Evolutionary conservation across 352 stramenopile genomes (phyloP), one percentile per base, ranked within the genome.

Genomic region (Phytophthora europaea): DNA sequence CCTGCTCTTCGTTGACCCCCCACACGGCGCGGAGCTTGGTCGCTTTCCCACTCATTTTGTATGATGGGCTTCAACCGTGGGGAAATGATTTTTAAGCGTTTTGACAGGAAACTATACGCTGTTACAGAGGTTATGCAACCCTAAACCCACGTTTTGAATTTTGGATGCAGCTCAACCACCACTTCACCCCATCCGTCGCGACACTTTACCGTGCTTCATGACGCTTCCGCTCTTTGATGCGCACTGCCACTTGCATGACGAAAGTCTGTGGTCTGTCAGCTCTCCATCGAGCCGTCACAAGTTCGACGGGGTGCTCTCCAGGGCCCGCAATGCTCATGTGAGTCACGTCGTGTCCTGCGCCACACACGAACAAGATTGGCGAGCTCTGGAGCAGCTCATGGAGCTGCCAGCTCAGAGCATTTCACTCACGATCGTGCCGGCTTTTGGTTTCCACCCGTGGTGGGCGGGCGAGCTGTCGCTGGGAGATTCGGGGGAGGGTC

Each of bases 391-490:
- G 58, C 63, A 69, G n/a, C 64, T 92, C 3, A 52, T 90, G 23
- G 31, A 53, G 26, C 36, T 59, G n/a, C 61, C 67, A 9, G 31
- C 34, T 5, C 2, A 62, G 5, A 51, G 61, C 3, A 61, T 31
- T 16, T 22, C 13, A 0, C 26, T 85, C 12, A 59, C 63, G 4
- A 82, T 94, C 47, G 58, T 92, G 33, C 78, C 85, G 22, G 71
- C 73, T 16, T 96, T 96, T 67, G 89, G 89, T 0, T 55, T 96
- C 0, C 89, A 96, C 79, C 89, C 89, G 12, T 96, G 89, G 89
- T 96, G 84, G 84, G 82, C 82, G 1, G 26, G 64, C 1, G 57
- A 83, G 0, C 48, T 83, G 8, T 55, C 40, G 9, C 3, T 43
- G 9, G 65, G 51, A 0, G 59, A 52, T n/a, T 16, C 64, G 18